Evolutionary conservation across 345 rosid genomes (phyloP), one percentile per base, ranked within the genome.

Genomic region (Excoecaria cochinchinensis): DNA sequence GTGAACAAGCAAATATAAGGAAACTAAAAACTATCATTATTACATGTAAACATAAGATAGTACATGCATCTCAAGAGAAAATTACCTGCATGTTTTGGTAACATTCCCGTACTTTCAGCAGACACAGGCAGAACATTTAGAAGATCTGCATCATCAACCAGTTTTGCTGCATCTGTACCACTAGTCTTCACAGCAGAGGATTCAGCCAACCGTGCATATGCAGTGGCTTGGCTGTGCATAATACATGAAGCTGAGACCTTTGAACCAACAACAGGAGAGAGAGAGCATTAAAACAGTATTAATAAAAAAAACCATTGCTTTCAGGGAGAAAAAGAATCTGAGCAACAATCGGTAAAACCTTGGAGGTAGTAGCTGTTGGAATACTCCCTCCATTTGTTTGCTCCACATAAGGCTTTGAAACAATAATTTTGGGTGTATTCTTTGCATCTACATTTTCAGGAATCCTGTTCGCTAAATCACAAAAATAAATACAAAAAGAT

Each of bases 101-200:
- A 83, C 71, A 93, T 74, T 70, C 92, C 96, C n/a, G 97, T 83
- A 78, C 84, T 87, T 84, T 91, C 93, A 75, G 98, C 98, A 60
- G 97, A 91, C 64, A 95, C 85, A 0, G 97, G 99, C 80, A 95
- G 87, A 81, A 93, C 74, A 55, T 82, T 76, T 72, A 86, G 77
- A 67, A 72, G 67, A 63, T 80, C 78, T 6, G 56, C 55, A 79
- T 85, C 92, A 61, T 72, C 75, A 51, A 58, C 71, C 63, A 80
- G n/a, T 36, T 67, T 80, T 24, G 65, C 83, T 56, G 62, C 83
- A 60, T 81, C 84, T 12, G 74, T 68, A 73, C 21, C 69, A 40
- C 76, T 77, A 73, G 75, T 70, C 78, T 79, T 84, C 46, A 80
- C 38, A 42, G 77, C 68, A 5, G 81, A 77, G 16, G 86, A 85